Conservation (phyloP, 805 yeast species). For the Schwanniomyces occidentalis region DNA sequence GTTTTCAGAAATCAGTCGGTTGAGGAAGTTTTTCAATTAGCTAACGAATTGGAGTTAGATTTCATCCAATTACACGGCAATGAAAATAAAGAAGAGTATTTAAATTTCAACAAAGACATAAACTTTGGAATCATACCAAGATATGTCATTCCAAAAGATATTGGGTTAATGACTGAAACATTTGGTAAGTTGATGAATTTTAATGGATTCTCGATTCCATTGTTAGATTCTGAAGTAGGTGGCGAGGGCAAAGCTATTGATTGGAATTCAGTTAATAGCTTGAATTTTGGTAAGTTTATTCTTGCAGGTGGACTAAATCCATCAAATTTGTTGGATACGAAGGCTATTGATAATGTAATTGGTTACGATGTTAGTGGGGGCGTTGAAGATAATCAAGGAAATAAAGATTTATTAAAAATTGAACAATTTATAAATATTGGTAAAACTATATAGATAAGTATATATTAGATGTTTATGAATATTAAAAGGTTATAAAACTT, state of each 20-base stretch:
- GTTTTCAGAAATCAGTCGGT: conserved; percentile 84
- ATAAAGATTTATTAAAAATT: conserved; percentile 69
- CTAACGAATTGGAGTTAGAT: conserved; percentile 56
- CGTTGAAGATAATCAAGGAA: conserved; percentile 72
- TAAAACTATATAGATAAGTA: conserved; percentile 16
- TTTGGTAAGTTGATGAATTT: conserved; percentile 11
- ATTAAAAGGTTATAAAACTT: conserved; percentile 2
- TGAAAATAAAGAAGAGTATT: conserved; percentile 51
- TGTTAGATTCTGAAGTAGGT: conserved; percentile 86
- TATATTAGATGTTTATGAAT: not conserved
- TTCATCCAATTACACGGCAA: conserved; percentile 86
- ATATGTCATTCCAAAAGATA: conserved; percentile 59
- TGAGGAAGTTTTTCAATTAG: conserved; percentile 53
- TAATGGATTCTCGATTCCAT: conserved; percentile 51
- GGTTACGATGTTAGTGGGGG: conserved; percentile 98
- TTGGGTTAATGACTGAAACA: conserved; percentile 15
- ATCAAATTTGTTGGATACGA: conserved; percentile 63
- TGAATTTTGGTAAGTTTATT: conserved; percentile 46
- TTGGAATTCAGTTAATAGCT: conserved; percentile 57
- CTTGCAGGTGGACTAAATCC: conserved; percentile 91
- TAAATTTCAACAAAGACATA: conserved; percentile 40
- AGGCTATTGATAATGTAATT: conserved; percentile 54
- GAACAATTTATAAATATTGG: conserved; percentile 57
- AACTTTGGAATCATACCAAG: conserved; percentile 70
- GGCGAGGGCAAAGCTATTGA: conserved; percentile 85